Conservation (phyloP, 2,329 filamentous ascomycete species). For the Xylaria multiplex region DNA sequence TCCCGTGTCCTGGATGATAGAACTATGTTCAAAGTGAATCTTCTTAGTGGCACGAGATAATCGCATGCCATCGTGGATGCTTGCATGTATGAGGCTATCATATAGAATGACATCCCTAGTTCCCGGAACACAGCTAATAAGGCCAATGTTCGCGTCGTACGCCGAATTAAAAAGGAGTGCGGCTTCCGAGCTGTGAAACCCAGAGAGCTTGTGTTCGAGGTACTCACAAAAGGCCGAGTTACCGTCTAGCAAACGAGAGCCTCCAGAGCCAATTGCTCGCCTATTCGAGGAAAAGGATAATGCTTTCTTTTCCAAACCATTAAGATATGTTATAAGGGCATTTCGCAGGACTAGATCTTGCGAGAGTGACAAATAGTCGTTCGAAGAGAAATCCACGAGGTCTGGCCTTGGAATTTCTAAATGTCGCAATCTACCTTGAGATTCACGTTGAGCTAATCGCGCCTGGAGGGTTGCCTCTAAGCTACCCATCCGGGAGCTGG, state of each 20-base stretch:
- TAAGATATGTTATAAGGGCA: slow-evolving; percentile 24
- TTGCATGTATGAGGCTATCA: slow-evolving; percentile 81
- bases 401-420: slow-evolving; percentile 70
- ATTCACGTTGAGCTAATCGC: slow-evolving; percentile 42
- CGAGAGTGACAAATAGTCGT: slow-evolving; percentile 82
- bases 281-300: slow-evolving; percentile 25
- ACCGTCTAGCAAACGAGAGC: slow-evolving; percentile 64
- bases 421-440: slow-evolving; percentile 54
- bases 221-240: slow-evolving; percentile 58
- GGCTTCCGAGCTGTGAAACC: slow-evolving; percentile 58
- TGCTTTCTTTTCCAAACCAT: slow-evolving; percentile 5
- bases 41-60: slow-evolving; percentile 64
- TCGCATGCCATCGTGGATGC: slow-evolving; percentile 80
- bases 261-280: slow-evolving; percentile 56
- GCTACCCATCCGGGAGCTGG: slow-evolving; percentile 5
- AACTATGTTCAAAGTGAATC: slow-evolving; percentile 68
- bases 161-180: slow-evolving; percentile 68
- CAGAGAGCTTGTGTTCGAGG: slow-evolving; percentile 59
- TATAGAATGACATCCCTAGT: slow-evolving; percentile 72
- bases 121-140: slow-evolving; percentile 70
- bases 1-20: slow-evolving; percentile 45
- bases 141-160: slow-evolving; percentile 72
- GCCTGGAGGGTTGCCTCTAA: slow-evolving; percentile 41
- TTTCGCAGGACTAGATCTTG: slow-evolving; percentile 58
- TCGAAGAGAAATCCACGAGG: slow-evolving; percentile 81